These are phyloP conservation scores for Phytophthora tubulina DNA, from an alignment of 352 stramenopile genomes.

Conservation along the genomic window DNA sequence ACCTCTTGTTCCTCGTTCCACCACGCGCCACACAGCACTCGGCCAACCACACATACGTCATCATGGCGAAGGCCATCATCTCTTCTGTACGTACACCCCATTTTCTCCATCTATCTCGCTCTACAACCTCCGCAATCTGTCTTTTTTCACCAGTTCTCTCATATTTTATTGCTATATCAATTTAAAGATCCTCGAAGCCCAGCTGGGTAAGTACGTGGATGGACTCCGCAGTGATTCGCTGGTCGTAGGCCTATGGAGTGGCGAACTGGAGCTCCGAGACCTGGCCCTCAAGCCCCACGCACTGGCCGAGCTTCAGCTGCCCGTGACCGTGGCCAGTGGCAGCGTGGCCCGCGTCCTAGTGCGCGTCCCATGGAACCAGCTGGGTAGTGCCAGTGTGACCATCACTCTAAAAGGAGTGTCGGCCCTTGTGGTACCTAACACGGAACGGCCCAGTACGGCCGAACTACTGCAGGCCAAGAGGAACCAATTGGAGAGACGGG, in stretches of 20 bases:
- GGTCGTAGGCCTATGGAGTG: conserved; percentile 87
- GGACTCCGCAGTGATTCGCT: conserved; percentile 81
- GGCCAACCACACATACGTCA: neutral
- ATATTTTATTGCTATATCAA: conserved; percentile 5
- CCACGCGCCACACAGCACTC: neutral
- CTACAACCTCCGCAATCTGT: neutral
- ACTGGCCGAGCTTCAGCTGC: conserved; percentile 78
- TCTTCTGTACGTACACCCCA: conserved; percentile 54
- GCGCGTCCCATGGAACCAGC: conserved; percentile 88
- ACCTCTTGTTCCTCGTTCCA: neutral
- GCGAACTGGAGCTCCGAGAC: conserved; percentile 79
- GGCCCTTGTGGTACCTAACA: conserved; percentile 75
- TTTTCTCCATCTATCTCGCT: neutral
- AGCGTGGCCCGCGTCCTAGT: conserved; percentile 73
- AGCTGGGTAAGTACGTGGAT: conserved; percentile 87
- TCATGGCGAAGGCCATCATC: conserved; percentile 80
- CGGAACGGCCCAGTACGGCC: conserved; percentile 51
- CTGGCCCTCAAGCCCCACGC: conserved; percentile 83
- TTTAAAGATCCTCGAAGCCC: conserved; percentile 76
- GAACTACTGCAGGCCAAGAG: conserved; percentile 68
- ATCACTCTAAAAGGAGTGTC: conserved; percentile 79
- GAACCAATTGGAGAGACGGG: conserved; percentile 71
- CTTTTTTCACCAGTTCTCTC: neutral
- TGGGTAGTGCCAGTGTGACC: conserved; percentile 81
- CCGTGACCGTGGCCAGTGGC: conserved; percentile 70